Base-by-base conservation (phyloP, 129 eudicot species). In the Pseudognaphalium luteoalbum region DNA sequence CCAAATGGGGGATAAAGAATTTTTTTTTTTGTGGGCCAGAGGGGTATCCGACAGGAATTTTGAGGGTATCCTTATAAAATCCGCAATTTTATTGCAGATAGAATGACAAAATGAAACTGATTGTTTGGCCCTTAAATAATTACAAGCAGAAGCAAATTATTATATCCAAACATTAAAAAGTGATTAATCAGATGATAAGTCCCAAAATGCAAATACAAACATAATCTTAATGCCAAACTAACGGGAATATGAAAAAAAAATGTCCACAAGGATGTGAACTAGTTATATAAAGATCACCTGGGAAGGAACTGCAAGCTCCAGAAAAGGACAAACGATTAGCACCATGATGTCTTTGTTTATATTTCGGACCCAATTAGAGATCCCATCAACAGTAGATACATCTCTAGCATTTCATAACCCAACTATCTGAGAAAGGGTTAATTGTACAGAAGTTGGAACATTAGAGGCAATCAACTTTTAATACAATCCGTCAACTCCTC, bases 401-500 rank as follows among this genome's bases (percentile, higher is more conserved):
- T 39, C 57, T 75, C 65, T 70, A 67, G 59, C 74, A 16, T 79
- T 88, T 90, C 90, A 86, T 63, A 90, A 81, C 25, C 80, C 84
- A 76, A 42, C 73, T 72, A 87, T n/a, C 97, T 17, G 89, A 83
- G 68, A 88, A 73, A 39, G 98, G 98, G 66, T 93, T 66, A 93
- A 80, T 76, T 90, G 87, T 76, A 90, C 85, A 64, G 77, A 68
- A 76, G 90, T 90, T 64, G 97, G 98, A 59, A 87, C 79, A 72
- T 87, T 83, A 68, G 92, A 82, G 15, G 95, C 97, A 79, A 88
- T 73, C 98, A 93, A 88, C 83, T 87, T 85, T 72, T 87, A 60
- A 82, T 88, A 90, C 81, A 90, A 81, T 61, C 91, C 92, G 66
- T 90, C 95, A 82, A 90, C 84, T 76, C 98, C 96, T 78, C 96